Evolutionary conservation across 805 yeast genomes (phyloP).

Genomic region (Yamadazyma ubonensis): DNA sequence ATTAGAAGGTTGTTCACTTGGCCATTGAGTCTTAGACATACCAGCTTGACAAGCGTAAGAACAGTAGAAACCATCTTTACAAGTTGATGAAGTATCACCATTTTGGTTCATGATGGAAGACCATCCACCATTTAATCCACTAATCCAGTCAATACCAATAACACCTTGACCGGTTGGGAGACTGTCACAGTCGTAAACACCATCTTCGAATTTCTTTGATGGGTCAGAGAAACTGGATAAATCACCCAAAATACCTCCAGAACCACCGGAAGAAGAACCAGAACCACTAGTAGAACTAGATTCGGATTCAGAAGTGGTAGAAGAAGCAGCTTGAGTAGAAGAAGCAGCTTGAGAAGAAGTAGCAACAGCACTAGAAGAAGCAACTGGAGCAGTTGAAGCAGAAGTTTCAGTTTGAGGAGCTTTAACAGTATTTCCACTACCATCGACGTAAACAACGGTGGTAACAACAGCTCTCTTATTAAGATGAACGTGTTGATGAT

Average conservation of each 20-base stretch:
- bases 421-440: constrained; percentile 37
- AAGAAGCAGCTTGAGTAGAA: constrained; percentile 12
- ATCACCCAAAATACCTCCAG: constrained; percentile 52
- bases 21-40: constrained; percentile 99
- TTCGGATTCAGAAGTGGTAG: constrained; percentile 11
- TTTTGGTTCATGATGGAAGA: constrained; percentile 67
- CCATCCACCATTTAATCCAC: constrained; percentile 70
- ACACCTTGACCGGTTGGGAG: constrained; percentile 88
- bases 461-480: constrained; percentile 43
- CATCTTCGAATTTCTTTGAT: constrained; percentile 64
- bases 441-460: constrained; percentile 34
- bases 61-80: constrained; percentile 90
- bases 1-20: constrained; percentile 75
- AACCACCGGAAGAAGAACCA: constrained; percentile 24
- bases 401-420: constrained; percentile 17
- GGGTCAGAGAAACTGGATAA: constrained; percentile 59
- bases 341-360: constrained; percentile 11
- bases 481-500: constrained; percentile 26
- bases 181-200: constrained; percentile 59
- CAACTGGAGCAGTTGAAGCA: constrained; percentile 10
- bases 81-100: constrained; percentile 62
- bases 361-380: constrained; percentile 13
- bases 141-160: constrained; percentile 55
- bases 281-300: constrained; percentile 15
- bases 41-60: constrained; percentile 98